A percentile compares a stretch with the other conserved stretches of the same genome.
Evolutionary conservation across 2,329 filamentous ascomycete genomes (phyloP).

Genomic region (Fusarium illudens): DNA sequence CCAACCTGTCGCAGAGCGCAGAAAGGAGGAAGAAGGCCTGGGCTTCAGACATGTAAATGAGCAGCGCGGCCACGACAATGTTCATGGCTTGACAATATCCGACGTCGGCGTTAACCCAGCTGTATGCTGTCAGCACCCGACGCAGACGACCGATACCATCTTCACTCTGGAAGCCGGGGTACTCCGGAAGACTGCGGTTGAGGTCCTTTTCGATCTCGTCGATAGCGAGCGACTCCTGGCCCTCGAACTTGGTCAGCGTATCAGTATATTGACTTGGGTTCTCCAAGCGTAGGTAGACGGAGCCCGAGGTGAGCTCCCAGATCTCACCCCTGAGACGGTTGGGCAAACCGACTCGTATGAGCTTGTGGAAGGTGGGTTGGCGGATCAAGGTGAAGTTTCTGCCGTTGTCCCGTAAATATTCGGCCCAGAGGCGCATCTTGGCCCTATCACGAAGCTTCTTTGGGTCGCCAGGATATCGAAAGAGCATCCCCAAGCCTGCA

Average conservation of each 20-base stretch:
- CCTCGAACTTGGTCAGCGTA: conserved; percentile 83
- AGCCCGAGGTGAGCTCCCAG: conserved; percentile 95
- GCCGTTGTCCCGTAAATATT: conserved; percentile 95
- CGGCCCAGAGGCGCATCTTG: conserved; percentile 97
- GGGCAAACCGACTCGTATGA: conserved; percentile 93
- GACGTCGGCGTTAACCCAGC: conserved; percentile 94
- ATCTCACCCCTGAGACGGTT: conserved; percentile 93
- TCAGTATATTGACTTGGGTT: conserved; percentile 85
- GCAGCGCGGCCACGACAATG: conserved; percentile 94
- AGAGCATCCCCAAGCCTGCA: conserved; percentile 89
- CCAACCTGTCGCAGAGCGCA: conserved; percentile 87
- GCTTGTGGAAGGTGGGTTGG: conserved; percentile 96
- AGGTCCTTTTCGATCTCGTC: conserved; percentile 99
- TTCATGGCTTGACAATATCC: conserved; percentile 99
- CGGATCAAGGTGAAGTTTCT: conserved; percentile 91
- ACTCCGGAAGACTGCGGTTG: conserved; percentile 95
- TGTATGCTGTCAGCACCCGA: conserved; percentile 94
- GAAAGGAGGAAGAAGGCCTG: conserved; percentile 97
- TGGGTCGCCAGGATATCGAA: conserved; percentile 93
- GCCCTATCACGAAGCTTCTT: conserved; percentile 93
- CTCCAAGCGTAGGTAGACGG: conserved; percentile 86
- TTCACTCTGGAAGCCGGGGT: conserved; percentile 95
- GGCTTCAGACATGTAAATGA: conserved; percentile 97
- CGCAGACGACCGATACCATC: conserved; percentile 91
- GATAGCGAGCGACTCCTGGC: conserved; percentile 90